These are phyloP conservation scores for Keithomyces neogunnii DNA, from an alignment of 2,329 filamentous ascomycete genomes.

Conservation along the genomic window DNA sequence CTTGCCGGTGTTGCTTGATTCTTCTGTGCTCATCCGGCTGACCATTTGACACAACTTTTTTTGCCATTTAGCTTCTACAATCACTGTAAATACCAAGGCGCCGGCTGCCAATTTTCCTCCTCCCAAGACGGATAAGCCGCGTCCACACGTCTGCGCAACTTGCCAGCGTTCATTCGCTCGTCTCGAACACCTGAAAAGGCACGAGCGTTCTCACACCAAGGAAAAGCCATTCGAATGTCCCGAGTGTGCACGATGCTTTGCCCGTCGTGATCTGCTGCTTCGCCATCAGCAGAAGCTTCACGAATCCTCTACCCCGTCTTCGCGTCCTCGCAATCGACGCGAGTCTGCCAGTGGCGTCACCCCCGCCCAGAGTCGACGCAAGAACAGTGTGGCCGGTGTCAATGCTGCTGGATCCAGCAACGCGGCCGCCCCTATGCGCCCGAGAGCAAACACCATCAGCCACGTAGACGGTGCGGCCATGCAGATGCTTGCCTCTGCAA, in stretches of 20 bases:
- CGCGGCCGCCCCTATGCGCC: constrained; percentile 58
- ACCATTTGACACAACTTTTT: constrained; percentile 11
- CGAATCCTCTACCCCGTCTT: constrained; percentile 80
- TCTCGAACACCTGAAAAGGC: constrained; percentile 91
- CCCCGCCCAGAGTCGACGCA: constrained; percentile 64
- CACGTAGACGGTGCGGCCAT: constrained; percentile 75
- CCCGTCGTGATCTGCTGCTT: constrained; percentile 80
- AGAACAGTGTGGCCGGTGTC: constrained; percentile 74
- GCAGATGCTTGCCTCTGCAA: constrained; percentile 55
- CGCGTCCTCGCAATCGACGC: constrained; percentile 76
- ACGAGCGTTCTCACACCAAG: constrained; percentile 96
- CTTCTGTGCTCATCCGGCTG: constrained; percentile 14
- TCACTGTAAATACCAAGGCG: constrained; percentile 41
- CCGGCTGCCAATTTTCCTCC: constrained; percentile 53
- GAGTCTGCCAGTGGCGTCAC: constrained; percentile 76
- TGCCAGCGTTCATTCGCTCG: constrained; percentile 90
- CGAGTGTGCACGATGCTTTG: constrained; percentile 91
- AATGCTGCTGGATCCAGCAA: constrained; percentile 35
- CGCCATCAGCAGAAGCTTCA: constrained; percentile 98
- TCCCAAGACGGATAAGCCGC: constrained; percentile 94
- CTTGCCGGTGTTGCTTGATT: not conserved
- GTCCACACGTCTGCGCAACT: constrained; percentile 87
- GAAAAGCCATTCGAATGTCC: constrained; percentile 98
- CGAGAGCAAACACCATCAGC: constrained; percentile 91
- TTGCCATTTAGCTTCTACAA: constrained; percentile 34